phyloP scores from a whole-genome alignment of 331 rosid genomes.

The Cydonia oblonga region DNA sequence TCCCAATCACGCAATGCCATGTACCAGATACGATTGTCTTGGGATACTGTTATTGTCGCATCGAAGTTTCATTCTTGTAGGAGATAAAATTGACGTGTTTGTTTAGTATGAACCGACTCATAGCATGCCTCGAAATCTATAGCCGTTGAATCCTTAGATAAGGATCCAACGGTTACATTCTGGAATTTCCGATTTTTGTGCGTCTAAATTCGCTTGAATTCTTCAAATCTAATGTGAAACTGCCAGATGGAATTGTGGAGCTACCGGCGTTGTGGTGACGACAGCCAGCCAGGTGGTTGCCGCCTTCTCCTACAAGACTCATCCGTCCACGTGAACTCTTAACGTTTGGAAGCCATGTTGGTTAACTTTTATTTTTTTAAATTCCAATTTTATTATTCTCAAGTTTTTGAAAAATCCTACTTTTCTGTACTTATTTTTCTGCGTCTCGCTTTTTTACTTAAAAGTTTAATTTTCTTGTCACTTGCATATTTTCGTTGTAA shows the following conservation, averaged over 20 bases:
- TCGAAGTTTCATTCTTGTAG: no score
- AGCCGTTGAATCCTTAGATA: not conserved
- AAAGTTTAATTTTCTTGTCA: no score
- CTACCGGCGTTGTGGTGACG: not conserved
- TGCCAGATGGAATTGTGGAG: not conserved
- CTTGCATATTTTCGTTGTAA: no score
- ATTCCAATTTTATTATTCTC: no score
- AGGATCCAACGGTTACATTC: not conserved
- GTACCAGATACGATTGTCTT: not conserved
- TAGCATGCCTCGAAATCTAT: not conserved
- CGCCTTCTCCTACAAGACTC: not conserved
- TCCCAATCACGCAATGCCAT: not conserved
- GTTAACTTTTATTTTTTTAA: no score
- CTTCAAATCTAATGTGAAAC: not conserved
- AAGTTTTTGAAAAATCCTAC: no score
- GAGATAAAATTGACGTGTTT: not conserved
- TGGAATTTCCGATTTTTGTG: not conserved
- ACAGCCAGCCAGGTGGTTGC: not conserved
- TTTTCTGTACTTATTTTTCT: no score
- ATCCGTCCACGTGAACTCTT: not conserved
- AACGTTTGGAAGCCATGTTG: no score
- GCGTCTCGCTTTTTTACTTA: no score
- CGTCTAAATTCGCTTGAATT: not conserved
- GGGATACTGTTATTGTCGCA: not conserved
- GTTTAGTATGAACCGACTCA: not conserved